Base-by-base conservation (phyloP, 305 asterid species). In the Ilex paraguariensis region DNA sequence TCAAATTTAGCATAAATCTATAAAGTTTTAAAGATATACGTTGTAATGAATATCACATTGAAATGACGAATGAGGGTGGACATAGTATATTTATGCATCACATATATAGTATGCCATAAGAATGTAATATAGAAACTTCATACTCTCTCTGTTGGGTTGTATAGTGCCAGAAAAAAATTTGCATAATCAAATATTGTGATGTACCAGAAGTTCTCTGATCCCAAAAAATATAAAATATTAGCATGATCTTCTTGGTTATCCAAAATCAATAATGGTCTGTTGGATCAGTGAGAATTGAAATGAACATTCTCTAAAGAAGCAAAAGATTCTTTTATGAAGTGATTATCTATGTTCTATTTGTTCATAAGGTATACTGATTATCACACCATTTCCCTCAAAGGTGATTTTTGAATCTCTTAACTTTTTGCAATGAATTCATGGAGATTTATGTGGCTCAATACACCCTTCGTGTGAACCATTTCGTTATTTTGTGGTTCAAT, bases 371-470 rank as follows among this genome's bases (percentile, higher is more conserved):
- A 52, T 6, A 15, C 13, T 52, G 14, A 52, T 52, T 13, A 52
- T 15, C 17, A 52, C 7, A 16, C 56, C 2, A 13, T 15, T 6
- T 52, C 8, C 17, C 7, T 52, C 17, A 6, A 52, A 52, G 13
- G 56, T 52, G 8, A 16, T 6, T 7, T 3, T 3, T 15, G 58
- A 54, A 54, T 54, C 58, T 21, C 33, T 14, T 3, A 15, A n/a
- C 11, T 54, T 54, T 54, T 54, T 54, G n/a, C 31, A 54, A 54
- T 9, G 58, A 15, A 15, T 54, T 54, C 58, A 54, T 5, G 58
- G 12, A 12, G 58, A 54, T 54, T 3, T 54, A 15, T 54, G 58
- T 54, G 32, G 31, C 0, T 14, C 58, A 3, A 54, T 54, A 7
- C 11, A 16, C 13, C 58, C 31, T 54, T 5, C 31, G n/a, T 48